Conservation (phyloP, 2,329 filamentous ascomycete genomes). For the Aspergillus candidus region DNA sequence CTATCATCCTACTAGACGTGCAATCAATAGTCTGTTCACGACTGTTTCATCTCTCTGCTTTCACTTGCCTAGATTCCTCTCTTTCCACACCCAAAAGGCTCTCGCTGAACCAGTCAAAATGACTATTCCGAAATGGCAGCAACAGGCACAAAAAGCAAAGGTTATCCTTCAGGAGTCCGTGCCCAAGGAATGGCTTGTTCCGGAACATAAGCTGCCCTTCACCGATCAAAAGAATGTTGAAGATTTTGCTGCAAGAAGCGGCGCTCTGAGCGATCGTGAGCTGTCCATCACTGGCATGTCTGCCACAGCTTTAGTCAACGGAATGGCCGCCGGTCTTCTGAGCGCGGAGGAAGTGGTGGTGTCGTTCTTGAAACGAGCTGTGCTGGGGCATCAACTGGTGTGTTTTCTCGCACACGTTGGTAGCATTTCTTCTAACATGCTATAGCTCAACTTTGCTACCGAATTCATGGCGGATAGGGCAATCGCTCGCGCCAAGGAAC, state of each 20-base stretch:
- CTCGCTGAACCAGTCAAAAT: slow-evolving; percentile 11
- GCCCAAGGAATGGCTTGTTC: slow-evolving; percentile 31
- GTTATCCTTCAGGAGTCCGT: slow-evolving; percentile 30
- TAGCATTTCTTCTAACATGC: background rate
- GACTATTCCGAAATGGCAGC: slow-evolving; percentile 21
- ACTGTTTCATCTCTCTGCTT: too few relatives aligned
- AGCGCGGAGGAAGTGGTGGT: slow-evolving; percentile 28
- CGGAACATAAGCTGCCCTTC: slow-evolving; percentile 22
- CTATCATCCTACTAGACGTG: too few relatives aligned
- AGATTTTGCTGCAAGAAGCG: slow-evolving; percentile 36
- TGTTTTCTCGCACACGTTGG: background rate
- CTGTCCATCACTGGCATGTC: slow-evolving; percentile 47
- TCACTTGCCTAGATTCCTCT: background rate
- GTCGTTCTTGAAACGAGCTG: slow-evolving; percentile 29
- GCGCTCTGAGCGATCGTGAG: slow-evolving; percentile 45
- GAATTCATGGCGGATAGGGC: slow-evolving; percentile 35
- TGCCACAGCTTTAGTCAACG: slow-evolving; percentile 22
- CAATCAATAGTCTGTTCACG: too few relatives aligned
- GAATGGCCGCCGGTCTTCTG: slow-evolving; percentile 23
- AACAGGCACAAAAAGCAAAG: slow-evolving; percentile 27
- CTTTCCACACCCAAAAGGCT: background rate
- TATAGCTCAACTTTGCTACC: slow-evolving; percentile 32
- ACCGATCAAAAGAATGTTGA: slow-evolving; percentile 24
- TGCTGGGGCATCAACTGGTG: slow-evolving; percentile 31
- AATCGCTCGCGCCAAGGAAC: slow-evolving; percentile 26